Conservation (phyloP, 148 eudicot species). For the Polygonum maritimum region DNA sequence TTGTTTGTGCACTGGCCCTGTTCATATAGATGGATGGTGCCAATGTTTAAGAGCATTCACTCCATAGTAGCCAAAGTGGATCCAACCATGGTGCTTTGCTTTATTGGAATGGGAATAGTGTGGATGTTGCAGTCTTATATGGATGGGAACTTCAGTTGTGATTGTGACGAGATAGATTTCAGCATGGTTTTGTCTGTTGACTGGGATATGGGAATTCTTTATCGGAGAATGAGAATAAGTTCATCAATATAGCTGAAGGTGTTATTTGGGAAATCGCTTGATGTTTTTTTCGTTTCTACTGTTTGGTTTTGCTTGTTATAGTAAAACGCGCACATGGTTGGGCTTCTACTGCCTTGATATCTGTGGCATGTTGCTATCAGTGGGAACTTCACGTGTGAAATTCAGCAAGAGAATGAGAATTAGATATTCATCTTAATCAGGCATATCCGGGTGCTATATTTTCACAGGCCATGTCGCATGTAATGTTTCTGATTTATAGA, state of each 20-base stretch:
- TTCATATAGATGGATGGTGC: background rate
- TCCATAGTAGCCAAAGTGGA: slow-evolving; percentile 17
- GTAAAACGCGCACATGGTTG: background rate
- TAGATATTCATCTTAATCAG: background rate
- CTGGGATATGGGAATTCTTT: slow-evolving; percentile 7
- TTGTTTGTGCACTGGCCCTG: background rate
- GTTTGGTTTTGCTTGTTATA: background rate
- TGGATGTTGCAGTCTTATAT: slow-evolving; percentile 6
- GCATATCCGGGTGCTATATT: background rate
- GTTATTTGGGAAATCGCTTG: background rate
- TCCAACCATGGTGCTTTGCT: slow-evolving; percentile 28
- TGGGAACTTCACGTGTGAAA: background rate
- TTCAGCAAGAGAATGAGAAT: background rate
- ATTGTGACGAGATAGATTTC: background rate
- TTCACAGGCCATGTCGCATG: background rate
- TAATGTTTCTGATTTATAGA: background rate
- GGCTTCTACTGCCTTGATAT: background rate
- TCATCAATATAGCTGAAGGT: slow-evolving; percentile 1
- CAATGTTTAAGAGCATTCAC: background rate
- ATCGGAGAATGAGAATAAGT: slow-evolving; percentile 3
- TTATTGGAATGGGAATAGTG: background rate
- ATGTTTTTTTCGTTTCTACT: background rate
- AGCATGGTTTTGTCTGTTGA: slow-evolving; percentile 7
- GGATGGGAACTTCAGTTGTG: slow-evolving; percentile 14
- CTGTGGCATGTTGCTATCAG: background rate